Evolutionary conservation across 1,284 basidiomycete genomes (phyloP).

Genomic region (Anthracocystis walkeri): DNA sequence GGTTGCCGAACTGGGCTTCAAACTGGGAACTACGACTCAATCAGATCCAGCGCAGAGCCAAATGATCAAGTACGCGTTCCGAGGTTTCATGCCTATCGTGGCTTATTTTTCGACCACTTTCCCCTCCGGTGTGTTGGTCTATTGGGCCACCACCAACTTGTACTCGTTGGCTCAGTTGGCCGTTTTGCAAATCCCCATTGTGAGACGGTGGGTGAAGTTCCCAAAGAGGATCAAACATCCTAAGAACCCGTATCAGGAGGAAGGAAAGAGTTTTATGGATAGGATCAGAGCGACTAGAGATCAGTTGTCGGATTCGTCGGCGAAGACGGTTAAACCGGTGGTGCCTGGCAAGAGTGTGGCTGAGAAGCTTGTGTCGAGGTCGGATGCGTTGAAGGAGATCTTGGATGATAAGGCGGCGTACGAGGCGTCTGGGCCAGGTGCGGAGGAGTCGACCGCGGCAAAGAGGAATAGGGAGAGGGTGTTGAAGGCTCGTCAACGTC

Average conservation of each 20-base stretch:
- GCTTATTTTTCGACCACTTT: slow-evolving; percentile 75
- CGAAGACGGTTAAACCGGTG: slow-evolving; percentile 13
- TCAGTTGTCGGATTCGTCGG: slow-evolving; percentile 15
- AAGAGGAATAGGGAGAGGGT: slow-evolving; percentile 31
- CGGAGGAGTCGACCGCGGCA: slow-evolving; percentile 8
- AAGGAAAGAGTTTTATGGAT: slow-evolving; percentile 45
- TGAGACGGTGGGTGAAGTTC: slow-evolving; percentile 46
- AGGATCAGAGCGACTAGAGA: slow-evolving; percentile 30
- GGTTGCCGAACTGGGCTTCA: slow-evolving; percentile 76
- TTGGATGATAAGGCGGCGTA: slow-evolving; percentile 38
- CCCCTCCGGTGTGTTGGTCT: slow-evolving; percentile 76
- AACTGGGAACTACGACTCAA: slow-evolving; percentile 72
- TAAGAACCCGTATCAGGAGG: slow-evolving; percentile 43
- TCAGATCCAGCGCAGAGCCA: slow-evolving; percentile 71
- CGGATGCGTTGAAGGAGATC: slow-evolving; percentile 47
- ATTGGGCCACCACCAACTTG: slow-evolving; percentile 74
- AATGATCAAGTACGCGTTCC: slow-evolving; percentile 81
- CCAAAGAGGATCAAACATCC: slow-evolving; percentile 53
- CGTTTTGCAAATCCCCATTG: slow-evolving; percentile 46
- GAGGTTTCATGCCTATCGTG: slow-evolving; percentile 75
- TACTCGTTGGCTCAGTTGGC: slow-evolving; percentile 73
- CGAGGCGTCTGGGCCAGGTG: slow-evolving; percentile 11
- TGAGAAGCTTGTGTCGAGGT: slow-evolving; percentile 3
- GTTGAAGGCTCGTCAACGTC: slow-evolving; percentile 43
- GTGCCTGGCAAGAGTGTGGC: slow-evolving; percentile 2